These are phyloP conservation scores for Colletotrichum liaoningense DNA, from an alignment of 2,329 filamentous ascomycete genomes.

Conservation along the genomic window DNA sequence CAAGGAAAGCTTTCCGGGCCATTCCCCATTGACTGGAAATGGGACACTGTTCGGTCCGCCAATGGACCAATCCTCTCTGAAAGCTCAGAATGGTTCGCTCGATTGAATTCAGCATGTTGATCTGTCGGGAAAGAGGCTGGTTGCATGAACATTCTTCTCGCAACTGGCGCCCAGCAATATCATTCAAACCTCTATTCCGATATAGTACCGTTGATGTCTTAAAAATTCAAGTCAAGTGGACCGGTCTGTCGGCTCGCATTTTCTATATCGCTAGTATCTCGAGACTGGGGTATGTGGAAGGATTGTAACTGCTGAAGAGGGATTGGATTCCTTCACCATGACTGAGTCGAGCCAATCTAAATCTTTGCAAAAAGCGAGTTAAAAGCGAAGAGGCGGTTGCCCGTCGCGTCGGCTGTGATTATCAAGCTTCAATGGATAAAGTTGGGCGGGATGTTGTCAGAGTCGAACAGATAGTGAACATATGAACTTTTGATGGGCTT, in stretches of 20 bases:
- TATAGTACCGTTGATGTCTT: not conserved
- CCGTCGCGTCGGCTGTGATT: slow-evolving; percentile 3
- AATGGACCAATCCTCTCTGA: not conserved
- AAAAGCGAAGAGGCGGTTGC: not conserved
- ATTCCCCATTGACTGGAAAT: not conserved
- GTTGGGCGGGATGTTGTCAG: not conserved
- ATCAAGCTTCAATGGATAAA: not conserved
- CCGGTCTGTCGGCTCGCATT: not conserved
- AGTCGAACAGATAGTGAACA: not conserved
- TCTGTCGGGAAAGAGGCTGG: not conserved
- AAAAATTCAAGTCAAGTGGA: not conserved
- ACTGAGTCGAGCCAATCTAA: not conserved
- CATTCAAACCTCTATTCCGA: not conserved
- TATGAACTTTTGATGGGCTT: not conserved
- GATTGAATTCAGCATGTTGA: not conserved
- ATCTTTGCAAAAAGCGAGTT: not conserved
- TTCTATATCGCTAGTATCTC: not conserved
- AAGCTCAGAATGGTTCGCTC: not conserved
- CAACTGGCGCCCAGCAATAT: not conserved
- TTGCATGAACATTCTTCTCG: not conserved
- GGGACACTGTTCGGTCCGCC: not conserved
- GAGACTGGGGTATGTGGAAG: not conserved
- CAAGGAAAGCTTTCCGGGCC: not conserved
- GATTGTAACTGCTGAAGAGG: not conserved
- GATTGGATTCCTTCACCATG: not conserved